Base-by-base conservation (phyloP, 106 monocot genomes). In the Dendrobium nobile region DNA sequence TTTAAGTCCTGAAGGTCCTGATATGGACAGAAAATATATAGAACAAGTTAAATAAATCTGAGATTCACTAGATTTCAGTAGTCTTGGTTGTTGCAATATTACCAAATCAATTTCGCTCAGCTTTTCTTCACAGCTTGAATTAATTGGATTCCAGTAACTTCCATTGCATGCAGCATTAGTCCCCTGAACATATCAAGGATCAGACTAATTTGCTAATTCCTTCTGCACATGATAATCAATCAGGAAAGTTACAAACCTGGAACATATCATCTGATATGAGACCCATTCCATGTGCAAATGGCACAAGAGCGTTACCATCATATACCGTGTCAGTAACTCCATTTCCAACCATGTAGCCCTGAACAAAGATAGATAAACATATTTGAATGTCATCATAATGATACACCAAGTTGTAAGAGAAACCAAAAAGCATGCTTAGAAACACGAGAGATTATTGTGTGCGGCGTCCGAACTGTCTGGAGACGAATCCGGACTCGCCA, bases 221-320 rank as follows among this genome's bases (percentile, higher is more conserved):
- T 61, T 20, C 61, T 1, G 3, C 18, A 61, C 64, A 61, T 41
- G 27, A 37, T 74, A 15, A 19, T 20, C 48, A 41, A 73, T 26
- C 6, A 78, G 17, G 7, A 7, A 44, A 56, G 72, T 77, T 10
- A 3, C 59, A 70, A 79, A 87, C 96, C 90, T 94, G 77, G 88
- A 75, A 94, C 54, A 96, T 67, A 73, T 92, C 89, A 61, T 90
- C 81, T 22, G 96, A 96, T 86, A 96, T 92, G 47, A 96, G 90
- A 78, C 86, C 92, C 96, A 96, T 96, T 82, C 93, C 96, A 90
- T 94, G 92, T 3, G 90, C 96, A 90, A 96, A 93, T 78, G 96
- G 93, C 26, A 96, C 92, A 77, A 96, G 90, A 54, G 93, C 93
- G 84, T 96, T 74, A 10, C 96, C 96, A 90, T 96, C 96, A 85